phyloP scores from a whole-genome alignment of 768 basidiomycete genomes.

The Phlebiopsis gigantea region DNA sequence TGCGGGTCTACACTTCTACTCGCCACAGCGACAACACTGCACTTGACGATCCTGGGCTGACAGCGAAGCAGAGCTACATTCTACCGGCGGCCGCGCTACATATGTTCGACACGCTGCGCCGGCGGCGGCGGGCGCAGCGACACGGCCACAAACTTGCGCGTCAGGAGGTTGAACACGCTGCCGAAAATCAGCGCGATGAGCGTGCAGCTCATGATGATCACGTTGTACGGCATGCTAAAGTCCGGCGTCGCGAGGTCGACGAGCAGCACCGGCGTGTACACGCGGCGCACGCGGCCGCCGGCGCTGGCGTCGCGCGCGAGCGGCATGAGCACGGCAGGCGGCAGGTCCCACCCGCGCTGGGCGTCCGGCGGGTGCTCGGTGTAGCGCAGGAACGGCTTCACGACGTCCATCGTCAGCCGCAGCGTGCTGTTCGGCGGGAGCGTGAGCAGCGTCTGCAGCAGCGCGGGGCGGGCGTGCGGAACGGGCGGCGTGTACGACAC shows the following conservation, averaged over 20 bases:
- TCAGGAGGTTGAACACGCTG: conserved; percentile 82
- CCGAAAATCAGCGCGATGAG: conserved; percentile 92
- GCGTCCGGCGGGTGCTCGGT: conserved; percentile 97
- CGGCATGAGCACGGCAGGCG: conserved; percentile 75
- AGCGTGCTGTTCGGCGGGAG: conserved; percentile 68
- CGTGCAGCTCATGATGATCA: conserved; percentile 94
- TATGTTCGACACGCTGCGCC: background rate
- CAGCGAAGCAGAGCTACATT: too few species aligned
- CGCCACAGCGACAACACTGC: too few species aligned
- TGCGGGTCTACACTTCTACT: too few species aligned
- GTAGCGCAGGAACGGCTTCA: conserved; percentile 84
- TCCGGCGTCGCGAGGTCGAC: conserved; percentile 97
- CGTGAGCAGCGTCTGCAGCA: conserved; percentile 63
- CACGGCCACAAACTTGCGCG: conserved; percentile 67
- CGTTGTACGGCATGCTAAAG: conserved; percentile 99
- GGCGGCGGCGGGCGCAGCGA: background rate
- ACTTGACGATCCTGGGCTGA: too few species aligned
- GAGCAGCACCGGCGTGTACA: conserved; percentile 80
- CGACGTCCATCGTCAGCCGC: conserved; percentile 64
- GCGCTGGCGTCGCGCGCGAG: conserved; percentile 10
- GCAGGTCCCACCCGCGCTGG: conserved; percentile 90
- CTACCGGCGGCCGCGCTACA: too few species aligned
- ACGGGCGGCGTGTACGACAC: conserved; percentile 64
- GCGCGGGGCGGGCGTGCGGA: conserved; percentile 70
- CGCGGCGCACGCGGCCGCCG: conserved; percentile 26